Evolutionary conservation across 176 grass and related monocot genomes (phyloP), one percentile per base, ranked within the genome.

Genomic region (Chrysopogon serrulatus): DNA sequence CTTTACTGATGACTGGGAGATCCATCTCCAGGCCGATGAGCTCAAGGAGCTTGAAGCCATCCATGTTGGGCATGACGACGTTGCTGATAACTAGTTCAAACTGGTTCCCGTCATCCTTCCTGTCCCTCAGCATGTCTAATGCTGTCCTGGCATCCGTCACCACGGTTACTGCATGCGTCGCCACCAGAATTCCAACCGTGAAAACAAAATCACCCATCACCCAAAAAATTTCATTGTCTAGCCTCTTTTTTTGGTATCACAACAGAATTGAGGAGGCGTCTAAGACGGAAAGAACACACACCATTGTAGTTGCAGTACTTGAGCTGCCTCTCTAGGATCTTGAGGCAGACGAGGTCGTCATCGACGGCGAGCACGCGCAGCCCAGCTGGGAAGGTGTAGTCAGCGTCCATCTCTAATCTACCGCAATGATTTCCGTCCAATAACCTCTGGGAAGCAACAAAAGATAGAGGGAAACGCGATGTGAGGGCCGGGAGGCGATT

Each of bases 1-100:
- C n/a, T 77, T 83, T 83, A 93, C 94, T 97, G 18, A 94, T 90
- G 68, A 97, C 89, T 4, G 89, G 94, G 56, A 97, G 75, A 44
- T 94, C 91, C 84, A 94, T 84, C 84, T 97, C 86, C 21, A 88
- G 89, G 24, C 91, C 79, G 10, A 89, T 81, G 40, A 82, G 53
- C 64, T 97, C 79, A 1, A 97, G 82, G 41, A 97, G 87, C 68
- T 84, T 47, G 84, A 97, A 92, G 27, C 89, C 85, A 3, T 94
- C 89, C 47, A 97, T 87, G 42, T 65, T 83, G 19, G 92, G 85
- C 87, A 90, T 92, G 71, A 80, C 71, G 26, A 94, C 89, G 12
- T 97, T 84, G 4, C 42, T 78, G 62, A 97, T 88, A 18, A 91
- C 88, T n/a, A 93, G 74, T 68, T 94, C 79, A 23, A 88, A 91